phyloP scores from a whole-genome alignment of 176 grass and related monocot species.

The Guadua angustifolia region DNA sequence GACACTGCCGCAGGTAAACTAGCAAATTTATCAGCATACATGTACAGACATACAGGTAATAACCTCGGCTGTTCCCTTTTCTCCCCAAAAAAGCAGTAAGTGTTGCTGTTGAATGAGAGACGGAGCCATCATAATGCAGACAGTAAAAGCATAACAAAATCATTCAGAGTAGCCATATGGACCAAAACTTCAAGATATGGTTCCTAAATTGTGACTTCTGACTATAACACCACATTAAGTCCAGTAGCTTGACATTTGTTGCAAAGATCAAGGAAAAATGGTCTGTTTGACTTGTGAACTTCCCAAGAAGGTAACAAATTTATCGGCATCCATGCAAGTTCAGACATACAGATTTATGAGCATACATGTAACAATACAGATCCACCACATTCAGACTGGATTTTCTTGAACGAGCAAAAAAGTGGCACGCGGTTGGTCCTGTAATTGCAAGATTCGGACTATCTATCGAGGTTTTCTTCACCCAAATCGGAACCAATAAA shows the following conservation, averaged over 20 bases:
- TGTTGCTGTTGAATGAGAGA: not conserved
- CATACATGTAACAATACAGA: too few species aligned
- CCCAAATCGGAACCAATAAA: too few species aligned
- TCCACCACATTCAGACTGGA: too few species aligned
- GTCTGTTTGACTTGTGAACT: constrained; percentile 6
- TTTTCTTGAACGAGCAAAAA: too few species aligned
- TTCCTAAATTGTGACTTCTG: not conserved
- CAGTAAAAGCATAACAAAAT: constrained; percentile 15
- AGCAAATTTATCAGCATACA: too few species aligned
- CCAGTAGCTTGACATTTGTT: constrained; percentile 7
- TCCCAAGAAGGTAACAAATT: not conserved
- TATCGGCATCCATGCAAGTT: too few species aligned
- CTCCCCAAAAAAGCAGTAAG: not conserved
- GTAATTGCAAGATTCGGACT: too few species aligned
- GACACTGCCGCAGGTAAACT: too few species aligned
- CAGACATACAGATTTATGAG: too few species aligned
- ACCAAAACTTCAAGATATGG: not conserved
- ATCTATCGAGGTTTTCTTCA: too few species aligned
- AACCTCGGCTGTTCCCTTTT: not conserved
- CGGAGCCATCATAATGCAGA: not conserved
- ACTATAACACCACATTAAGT: not conserved
- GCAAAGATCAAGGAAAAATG: constrained; percentile 9
- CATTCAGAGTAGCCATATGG: not conserved
- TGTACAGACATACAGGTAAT: too few species aligned
- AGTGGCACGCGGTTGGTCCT: too few species aligned